Conservation (phyloP, 2,329 filamentous ascomycete genomes). For the Teratosphaeria viscida region DNA sequence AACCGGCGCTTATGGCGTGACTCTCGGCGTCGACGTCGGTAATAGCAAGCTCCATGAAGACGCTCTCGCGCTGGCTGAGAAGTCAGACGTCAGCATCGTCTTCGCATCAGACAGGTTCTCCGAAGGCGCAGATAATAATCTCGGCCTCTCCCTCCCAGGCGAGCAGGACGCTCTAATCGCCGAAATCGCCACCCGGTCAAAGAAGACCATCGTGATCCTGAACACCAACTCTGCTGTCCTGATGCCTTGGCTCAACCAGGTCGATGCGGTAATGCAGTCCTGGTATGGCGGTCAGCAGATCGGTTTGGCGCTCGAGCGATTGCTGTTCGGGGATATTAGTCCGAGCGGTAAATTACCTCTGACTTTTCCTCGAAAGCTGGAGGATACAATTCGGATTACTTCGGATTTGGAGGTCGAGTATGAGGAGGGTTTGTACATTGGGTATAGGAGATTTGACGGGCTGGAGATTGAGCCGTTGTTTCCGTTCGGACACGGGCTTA, state of each 20-base stretch:
- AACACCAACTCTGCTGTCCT: neutral
- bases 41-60: neutral
- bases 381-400: slow-evolving; percentile 51
- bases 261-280: neutral
- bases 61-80: neutral
- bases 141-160: neutral
- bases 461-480: slow-evolving; percentile 52
- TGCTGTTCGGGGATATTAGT: slow-evolving; percentile 63
- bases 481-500: slow-evolving; percentile 68
- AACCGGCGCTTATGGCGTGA: neutral
- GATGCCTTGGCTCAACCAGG: neutral
- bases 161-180: neutral
- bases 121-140: neutral
- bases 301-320: slow-evolving; percentile 68
- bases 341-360: slow-evolving; percentile 66
- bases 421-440: slow-evolving; percentile 64
- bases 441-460: slow-evolving; percentile 63
- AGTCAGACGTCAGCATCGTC: neutral
- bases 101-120: neutral
- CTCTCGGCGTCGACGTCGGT: neutral
- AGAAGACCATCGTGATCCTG: neutral
- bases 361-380: slow-evolving; percentile 49
- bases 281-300: slow-evolving; percentile 58
- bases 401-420: slow-evolving; percentile 45
- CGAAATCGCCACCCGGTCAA: neutral